Evolutionary conservation across 2,329 filamentous ascomycete genomes (phyloP).

Genomic region (Colletotrichum cereale): DNA sequence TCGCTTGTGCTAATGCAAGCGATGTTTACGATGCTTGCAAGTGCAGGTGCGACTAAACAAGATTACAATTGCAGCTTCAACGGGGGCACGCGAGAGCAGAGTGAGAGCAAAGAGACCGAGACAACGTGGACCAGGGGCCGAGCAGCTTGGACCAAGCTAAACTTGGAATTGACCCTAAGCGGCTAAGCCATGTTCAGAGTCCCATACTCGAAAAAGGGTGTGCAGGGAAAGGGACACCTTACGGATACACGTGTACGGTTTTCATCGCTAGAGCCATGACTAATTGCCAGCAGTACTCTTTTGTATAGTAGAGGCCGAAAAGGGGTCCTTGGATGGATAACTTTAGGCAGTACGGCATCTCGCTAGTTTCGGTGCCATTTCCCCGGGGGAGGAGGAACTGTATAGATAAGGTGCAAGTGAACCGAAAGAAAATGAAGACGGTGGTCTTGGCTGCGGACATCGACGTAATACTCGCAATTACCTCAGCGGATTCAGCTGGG

Average conservation of each 20-base stretch:
- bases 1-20: conserved; percentile 5
- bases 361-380: conserved; percentile 1
- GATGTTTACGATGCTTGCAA: background rate
- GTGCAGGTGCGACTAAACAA: conserved; percentile 17
- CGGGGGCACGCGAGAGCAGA: background rate
- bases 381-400: background rate
- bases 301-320: background rate
- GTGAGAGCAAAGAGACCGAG: background rate
- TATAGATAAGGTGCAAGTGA: background rate
- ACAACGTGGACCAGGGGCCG: conserved; percentile 1
- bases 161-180: background rate
- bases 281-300: too few relatives aligned
- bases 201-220: background rate
- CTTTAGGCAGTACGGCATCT: background rate
- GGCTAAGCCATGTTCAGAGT: background rate
- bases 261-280: background rate
- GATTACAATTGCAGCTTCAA: conserved; percentile 16
- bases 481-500: conserved; percentile 28
- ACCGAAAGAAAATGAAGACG: conserved; percentile 4
- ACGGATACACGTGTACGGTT: background rate
- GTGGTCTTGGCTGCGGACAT: conserved; percentile 37
- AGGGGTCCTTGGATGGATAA: background rate
- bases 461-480: conserved; percentile 37
- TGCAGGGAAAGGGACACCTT: background rate
- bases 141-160: background rate